Conservation (phyloP, 495 filamentous ascomycete genomes). For the Podospora didyma region DNA sequence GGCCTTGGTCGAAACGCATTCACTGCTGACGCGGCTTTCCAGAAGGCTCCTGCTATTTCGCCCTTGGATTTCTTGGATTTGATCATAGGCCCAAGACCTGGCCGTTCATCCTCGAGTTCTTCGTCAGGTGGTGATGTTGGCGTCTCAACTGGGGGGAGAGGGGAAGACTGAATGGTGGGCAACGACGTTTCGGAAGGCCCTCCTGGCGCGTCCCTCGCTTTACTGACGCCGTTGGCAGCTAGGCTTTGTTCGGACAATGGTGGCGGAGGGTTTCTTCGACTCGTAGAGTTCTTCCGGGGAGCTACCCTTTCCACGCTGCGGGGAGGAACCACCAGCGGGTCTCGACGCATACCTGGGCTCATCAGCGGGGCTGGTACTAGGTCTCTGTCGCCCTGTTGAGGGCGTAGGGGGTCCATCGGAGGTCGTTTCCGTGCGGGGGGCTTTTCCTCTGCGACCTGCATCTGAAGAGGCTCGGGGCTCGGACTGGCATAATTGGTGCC, state of each 20-base stretch:
- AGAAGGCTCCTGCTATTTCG: conserved; percentile 73
- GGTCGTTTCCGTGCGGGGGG: conserved; percentile 51
- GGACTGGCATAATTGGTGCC: conserved; percentile 33
- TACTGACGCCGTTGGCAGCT: conserved; percentile 18
- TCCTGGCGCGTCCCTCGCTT: conserved; percentile 1
- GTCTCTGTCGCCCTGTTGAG: conserved; percentile 36
- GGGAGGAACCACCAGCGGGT: conserved; percentile 36
- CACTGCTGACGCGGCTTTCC: conserved; percentile 79
- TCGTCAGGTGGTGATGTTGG: conserved; percentile 28
- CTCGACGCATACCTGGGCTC: conserved; percentile 43
- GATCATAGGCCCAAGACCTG: conserved; percentile 87
- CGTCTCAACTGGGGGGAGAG: conserved; percentile 18
- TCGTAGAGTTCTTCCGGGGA: conserved; percentile 34
- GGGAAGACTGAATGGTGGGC: conserved; percentile 16
- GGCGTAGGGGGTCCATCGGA: conserved; percentile 48
- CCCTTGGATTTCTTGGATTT: conserved; percentile 63
- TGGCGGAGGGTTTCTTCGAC: conserved; percentile 13
- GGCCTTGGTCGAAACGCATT: conserved; percentile 76
- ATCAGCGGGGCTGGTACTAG: conserved; percentile 52
- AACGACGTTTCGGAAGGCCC: conserved; percentile 20
- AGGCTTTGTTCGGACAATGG: conserved; percentile 13
- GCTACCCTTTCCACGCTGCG: conserved; percentile 43
- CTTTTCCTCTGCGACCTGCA: conserved; percentile 31
- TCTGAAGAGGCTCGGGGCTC: conserved; percentile 18
- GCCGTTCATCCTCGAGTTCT: conserved; percentile 52